Evolutionary conservation across 169 alveolate species (phyloP).

Genomic region (Eimeria praecox): DNA sequence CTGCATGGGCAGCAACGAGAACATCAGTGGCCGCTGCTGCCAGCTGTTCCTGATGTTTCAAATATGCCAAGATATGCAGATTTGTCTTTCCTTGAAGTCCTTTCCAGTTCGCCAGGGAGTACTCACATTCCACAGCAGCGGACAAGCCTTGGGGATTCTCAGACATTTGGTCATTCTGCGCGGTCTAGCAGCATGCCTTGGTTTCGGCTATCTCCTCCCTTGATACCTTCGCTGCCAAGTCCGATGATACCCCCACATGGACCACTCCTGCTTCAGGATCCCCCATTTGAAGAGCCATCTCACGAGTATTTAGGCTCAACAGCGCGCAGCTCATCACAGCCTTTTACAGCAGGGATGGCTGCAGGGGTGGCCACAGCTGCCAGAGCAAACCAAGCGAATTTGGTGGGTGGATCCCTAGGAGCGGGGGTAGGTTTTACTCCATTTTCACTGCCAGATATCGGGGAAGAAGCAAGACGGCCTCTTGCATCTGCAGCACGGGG

Average conservation of each 20-base stretch:
- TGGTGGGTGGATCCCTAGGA: background rate
- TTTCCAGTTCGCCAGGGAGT: background rate
- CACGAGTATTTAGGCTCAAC: background rate
- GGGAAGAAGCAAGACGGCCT: constrained; percentile 22
- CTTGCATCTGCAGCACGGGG: background rate
- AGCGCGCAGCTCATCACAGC: background rate
- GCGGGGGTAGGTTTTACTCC: background rate
- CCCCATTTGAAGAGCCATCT: background rate
- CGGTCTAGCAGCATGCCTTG: background rate
- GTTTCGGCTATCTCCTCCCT: background rate
- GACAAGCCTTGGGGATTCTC: background rate
- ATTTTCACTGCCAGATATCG: constrained; percentile 1
- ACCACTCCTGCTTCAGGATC: background rate
- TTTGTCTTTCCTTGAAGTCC: background rate
- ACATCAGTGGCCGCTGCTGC: background rate
- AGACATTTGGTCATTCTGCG: background rate
- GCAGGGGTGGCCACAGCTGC: background rate
- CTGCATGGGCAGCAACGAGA: background rate
- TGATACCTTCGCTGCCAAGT: background rate
- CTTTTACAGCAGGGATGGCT: background rate
- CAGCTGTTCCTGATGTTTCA: background rate
- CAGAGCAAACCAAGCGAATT: background rate
- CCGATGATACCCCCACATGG: background rate
- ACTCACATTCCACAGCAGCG: background rate
- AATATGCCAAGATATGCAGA: background rate